A percentile compares a stretch with the other conserved stretches of the same genome.
phyloP scores from a whole-genome alignment of 1,284 basidiomycete species.

The Hemileia vastatrix region DNA sequence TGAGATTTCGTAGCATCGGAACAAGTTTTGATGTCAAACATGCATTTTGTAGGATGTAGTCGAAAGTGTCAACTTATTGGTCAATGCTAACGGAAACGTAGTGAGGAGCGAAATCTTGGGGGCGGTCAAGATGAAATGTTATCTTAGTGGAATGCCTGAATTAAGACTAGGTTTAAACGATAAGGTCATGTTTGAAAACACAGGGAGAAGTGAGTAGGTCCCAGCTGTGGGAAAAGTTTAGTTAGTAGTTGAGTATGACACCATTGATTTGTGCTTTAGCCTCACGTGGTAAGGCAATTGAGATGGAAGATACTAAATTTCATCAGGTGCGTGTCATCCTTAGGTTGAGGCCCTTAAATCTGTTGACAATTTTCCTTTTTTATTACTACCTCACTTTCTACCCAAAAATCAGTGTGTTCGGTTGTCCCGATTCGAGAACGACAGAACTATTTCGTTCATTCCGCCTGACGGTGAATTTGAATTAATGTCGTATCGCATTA shows the following conservation, averaged over 20 bases:
- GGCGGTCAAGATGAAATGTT: conserved; percentile 99
- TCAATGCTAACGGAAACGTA: conserved; percentile 93
- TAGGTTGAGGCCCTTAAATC: too few species aligned
- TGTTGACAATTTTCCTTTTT: too few species aligned
- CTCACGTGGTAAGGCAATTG: conserved; percentile 90
- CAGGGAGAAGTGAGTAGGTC: conserved; percentile 67
- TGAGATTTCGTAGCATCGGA: too few species aligned
- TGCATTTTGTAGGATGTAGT: conserved; percentile 62
- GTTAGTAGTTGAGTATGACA: neutral
- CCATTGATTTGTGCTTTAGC: conserved; percentile 49
- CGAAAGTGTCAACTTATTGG: conserved; percentile 91
- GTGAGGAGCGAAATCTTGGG: conserved; percentile 95
- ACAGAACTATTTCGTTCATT: conserved; percentile 97
- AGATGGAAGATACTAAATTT: conserved; percentile 99
- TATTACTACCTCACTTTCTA: too few species aligned
- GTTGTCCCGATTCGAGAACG: conserved; percentile 97
- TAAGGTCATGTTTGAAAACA: conserved; percentile 99
- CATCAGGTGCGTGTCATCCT: conserved; percentile 69
- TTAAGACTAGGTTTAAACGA: conserved; percentile 91
- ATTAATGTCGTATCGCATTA: conserved; percentile 91
- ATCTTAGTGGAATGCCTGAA: conserved; percentile 97
- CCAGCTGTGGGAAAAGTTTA: neutral
- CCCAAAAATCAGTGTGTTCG: conserved; percentile 94
- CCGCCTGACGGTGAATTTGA: conserved; percentile 99
- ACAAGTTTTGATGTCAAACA: neutral